Base-by-base conservation (phyloP, 2,329 filamentous ascomycete species). In the Aspergillus pseudoglaucus region DNA sequence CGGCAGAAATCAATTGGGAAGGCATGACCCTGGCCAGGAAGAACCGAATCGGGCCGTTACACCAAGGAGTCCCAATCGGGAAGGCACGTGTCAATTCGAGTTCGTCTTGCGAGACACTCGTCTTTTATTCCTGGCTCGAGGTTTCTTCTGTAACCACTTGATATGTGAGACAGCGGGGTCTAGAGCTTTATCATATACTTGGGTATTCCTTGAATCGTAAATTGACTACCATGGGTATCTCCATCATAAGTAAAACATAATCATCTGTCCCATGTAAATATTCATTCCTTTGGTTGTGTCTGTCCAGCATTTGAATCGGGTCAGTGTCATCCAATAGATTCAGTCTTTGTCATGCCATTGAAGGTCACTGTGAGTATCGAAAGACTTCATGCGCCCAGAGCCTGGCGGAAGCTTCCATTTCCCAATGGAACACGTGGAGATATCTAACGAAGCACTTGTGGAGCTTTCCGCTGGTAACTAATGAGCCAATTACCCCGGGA, bases 221-320 rank as follows among this genome's bases (percentile, higher is more conserved):
- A 51, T 47, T 43, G 51, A 47, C 48, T 52, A 51, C 49, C 47
- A 59, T 59, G 58, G 58, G 58, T 60, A 60, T 60, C 55, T 59
- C 49, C 48, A 30, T 30, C 55, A 55, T 52, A 51, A 52, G 44
- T 47, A 59, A 51, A 60, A 30, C 49, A 49, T 47, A 49, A 47
- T 48, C 44, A 37, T 38, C 43, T 15, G 25, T 50, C 32, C 35
- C 25, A 30, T 30, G 12, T 30, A 30, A 30, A 30, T 10, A 30
- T 10, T 12, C 25, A 30, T 30, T 30, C 25, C 25, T 30, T 27
- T 30, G 10, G 9, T 12, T 30, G 9, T 30, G 25, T 30, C 25
- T 12, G 9, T 30, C 25, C 25, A 30, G 25, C 10, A 12, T 30
- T 10, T 30, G 25, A 30, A 30, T 12, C 10, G 9, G 12, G 10